Conservation (phyloP, 306 rosid genomes). For the Cucurbita pepo region DNA sequence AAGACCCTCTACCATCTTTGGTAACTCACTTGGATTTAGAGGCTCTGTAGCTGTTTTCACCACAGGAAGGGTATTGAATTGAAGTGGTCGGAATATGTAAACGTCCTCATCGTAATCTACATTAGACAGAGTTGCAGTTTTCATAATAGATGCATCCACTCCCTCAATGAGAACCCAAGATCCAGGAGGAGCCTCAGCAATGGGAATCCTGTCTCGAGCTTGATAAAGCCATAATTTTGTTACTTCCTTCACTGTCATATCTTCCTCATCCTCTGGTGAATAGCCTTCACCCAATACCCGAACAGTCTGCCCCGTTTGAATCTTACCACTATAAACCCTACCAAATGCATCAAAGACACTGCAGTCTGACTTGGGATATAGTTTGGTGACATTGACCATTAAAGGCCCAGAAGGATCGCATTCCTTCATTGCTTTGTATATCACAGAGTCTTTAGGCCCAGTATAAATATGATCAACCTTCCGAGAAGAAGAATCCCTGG, state of each 20-base stretch:
- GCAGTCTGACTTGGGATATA: conserved; percentile 94
- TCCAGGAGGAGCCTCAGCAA: conserved; percentile 94
- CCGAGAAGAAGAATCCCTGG: conserved; percentile 62
- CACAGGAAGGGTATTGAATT: conserved; percentile 86
- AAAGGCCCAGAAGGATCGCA: conserved; percentile 81
- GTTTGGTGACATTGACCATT: conserved; percentile 83
- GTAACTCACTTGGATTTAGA: conserved; percentile 91
- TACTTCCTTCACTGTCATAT: conserved; percentile 91
- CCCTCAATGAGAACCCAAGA: conserved; percentile 98
- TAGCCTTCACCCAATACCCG: conserved; percentile 96
- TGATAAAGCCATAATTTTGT: conserved; percentile 93
- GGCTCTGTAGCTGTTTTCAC: conserved; percentile 98
- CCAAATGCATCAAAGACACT: conserved; percentile 98
- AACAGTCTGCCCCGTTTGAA: conserved; percentile 86
- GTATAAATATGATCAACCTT: conserved; percentile 84
- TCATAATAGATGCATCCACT: conserved; percentile 98
- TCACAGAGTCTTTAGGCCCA: conserved; percentile 74
- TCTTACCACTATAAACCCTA: conserved; percentile 86
- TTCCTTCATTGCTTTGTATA: conserved; percentile 70
- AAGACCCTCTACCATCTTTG: conserved; percentile 99
- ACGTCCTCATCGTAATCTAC: conserved; percentile 74
- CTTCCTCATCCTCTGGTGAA: conserved; percentile 97
- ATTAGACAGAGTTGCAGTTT: conserved; percentile 84
- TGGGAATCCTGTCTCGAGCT: conserved; percentile 88
- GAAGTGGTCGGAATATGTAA: conserved; percentile 86